Evolutionary conservation across 805 yeast species (phyloP).

Genomic region (Candida vaughaniae): DNA sequence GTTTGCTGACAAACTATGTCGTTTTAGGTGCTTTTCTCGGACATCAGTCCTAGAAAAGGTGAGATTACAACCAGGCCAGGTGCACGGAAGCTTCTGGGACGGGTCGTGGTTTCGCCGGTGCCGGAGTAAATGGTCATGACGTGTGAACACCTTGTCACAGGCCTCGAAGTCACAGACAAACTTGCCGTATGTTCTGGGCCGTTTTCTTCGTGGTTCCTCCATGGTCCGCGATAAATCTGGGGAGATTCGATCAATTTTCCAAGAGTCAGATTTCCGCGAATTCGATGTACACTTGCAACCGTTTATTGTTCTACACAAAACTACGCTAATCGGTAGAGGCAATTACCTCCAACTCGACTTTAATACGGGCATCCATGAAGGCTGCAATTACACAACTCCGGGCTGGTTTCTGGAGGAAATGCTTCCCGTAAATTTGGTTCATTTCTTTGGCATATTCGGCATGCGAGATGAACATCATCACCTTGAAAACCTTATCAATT

Average conservation of each 20-base stretch:
- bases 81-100: constrained; percentile 11
- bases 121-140: constrained; percentile 62
- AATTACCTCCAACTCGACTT: constrained; percentile 53
- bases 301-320: too few species aligned
- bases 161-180: constrained; percentile 41
- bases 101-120: constrained; percentile 56
- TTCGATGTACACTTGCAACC: too few species aligned
- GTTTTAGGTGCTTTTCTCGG: constrained; percentile 20
- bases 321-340: constrained; percentile 34
- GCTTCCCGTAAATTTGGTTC: constrained; percentile 46
- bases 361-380: constrained; percentile 49
- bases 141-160: constrained; percentile 52
- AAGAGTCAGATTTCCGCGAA: too few species aligned
- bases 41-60: constrained; percentile 21
- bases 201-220: constrained; percentile 9
- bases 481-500: constrained; percentile 47
- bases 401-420: constrained; percentile 50
- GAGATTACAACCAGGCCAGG: constrained; percentile 19
- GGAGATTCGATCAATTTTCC: too few species aligned
- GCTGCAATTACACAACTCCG: constrained; percentile 52
- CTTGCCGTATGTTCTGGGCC: constrained; percentile 21
- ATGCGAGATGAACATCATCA: constrained; percentile 47
- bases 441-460: constrained; percentile 40
- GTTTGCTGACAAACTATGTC: too few species aligned
- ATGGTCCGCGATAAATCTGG: too few species aligned